Conservation (phyloP, 2,329 filamentous ascomycete species). For the Verticillium isaacii region DNA sequence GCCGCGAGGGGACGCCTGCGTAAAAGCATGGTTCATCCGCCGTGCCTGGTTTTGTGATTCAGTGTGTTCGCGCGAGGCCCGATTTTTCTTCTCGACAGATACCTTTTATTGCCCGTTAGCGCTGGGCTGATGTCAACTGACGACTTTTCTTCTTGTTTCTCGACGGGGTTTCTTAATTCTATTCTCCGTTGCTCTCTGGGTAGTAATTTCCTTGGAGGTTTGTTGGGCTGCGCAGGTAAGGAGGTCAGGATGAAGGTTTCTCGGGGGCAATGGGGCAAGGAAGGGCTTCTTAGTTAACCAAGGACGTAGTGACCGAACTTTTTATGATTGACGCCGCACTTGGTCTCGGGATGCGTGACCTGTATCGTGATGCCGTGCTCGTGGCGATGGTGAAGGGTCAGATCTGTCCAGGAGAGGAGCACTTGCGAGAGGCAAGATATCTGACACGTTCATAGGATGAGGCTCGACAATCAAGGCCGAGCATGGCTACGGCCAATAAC, state of each 20-base stretch:
- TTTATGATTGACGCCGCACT: background rate
- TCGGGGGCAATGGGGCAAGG: background rate
- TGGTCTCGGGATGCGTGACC: background rate
- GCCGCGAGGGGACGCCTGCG: slow-evolving; percentile 28
- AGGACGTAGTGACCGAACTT: background rate
- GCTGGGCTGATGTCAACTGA: background rate
- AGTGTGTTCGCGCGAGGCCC: background rate
- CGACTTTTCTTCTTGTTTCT: slow-evolving; percentile 1
- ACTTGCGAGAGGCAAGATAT: no score
- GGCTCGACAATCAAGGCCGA: no score
- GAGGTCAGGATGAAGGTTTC: background rate
- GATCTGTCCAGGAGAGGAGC: no score
- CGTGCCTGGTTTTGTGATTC: background rate
- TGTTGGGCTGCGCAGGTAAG: background rate
- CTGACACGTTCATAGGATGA: no score
- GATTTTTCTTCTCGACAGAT: slow-evolving; percentile 3
- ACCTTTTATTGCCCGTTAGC: background rate
- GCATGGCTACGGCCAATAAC: no score
- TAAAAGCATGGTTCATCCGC: background rate
- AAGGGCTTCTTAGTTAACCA: background rate
- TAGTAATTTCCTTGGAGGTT: background rate
- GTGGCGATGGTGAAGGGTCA: no score
- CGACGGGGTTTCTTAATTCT: background rate
- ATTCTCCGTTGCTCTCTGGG: background rate
- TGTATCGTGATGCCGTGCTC: background rate